Evolutionary conservation across 352 stramenopile species (phyloP).

Genomic region (Globisporangium splendens): DNA sequence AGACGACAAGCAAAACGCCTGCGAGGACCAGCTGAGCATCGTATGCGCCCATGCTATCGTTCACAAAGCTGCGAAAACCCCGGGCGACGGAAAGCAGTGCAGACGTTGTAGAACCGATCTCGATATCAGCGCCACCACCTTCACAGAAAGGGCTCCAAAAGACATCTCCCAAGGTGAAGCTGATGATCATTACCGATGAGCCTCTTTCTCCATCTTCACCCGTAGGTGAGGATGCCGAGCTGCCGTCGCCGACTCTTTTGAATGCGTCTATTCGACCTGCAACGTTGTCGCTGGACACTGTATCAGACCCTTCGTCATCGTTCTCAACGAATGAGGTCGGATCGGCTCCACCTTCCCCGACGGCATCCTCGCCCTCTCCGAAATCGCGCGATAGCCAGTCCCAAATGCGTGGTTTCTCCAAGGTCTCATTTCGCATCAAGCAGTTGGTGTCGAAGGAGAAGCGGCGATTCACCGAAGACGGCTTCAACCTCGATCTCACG

Average conservation of each 20-base stretch:
- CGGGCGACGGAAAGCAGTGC: constrained; percentile 15
- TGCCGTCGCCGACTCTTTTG: background rate
- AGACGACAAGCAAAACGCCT: background rate
- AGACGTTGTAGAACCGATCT: background rate
- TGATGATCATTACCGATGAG: constrained; percentile 16
- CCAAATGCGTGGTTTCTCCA: constrained; percentile 35
- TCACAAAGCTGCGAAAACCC: constrained; percentile 16
- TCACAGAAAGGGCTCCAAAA: constrained; percentile 11
- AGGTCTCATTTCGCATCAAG: constrained; percentile 58
- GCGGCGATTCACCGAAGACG: constrained; percentile 77
- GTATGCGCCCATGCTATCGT: constrained; percentile 19
- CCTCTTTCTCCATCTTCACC: too few species aligned
- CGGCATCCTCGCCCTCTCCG: constrained; percentile 4
- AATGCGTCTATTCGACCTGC: background rate
- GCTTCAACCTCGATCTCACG: constrained; percentile 91
- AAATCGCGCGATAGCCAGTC: constrained; percentile 21
- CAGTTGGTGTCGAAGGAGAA: constrained; percentile 91
- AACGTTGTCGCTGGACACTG: background rate
- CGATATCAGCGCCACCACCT: constrained; percentile 1
- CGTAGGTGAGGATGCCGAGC: background rate
- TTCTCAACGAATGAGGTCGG: background rate
- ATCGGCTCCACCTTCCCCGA: background rate
- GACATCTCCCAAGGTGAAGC: constrained; percentile 17
- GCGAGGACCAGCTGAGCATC: constrained; percentile 1
- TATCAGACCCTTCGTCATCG: constrained; percentile 1